Evolutionary conservation across 2,329 filamentous ascomycete species (phyloP), one percentile per base, ranked within the genome.

Genomic region (Fusarium sp.): DNA sequence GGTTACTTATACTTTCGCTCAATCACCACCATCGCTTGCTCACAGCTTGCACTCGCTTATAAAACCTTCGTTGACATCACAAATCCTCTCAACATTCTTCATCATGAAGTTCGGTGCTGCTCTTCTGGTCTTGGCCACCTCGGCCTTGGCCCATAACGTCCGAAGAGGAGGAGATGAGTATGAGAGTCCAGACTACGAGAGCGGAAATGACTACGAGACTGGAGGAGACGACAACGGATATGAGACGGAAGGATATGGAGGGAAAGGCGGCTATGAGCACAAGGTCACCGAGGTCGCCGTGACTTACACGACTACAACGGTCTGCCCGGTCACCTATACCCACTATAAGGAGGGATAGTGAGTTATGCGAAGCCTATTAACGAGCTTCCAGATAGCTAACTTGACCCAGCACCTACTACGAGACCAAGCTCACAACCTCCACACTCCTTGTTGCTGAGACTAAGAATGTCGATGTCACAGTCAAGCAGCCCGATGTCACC

Each of bases 261-360:
- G 55, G 27, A 40, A 54, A 7, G 58, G 29, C 31, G 14, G 14
- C 31, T 56, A 63, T 10, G 35, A 33, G 13, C 59, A 63, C 21
- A 41, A 63, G 35, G 57, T 63, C 17, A 64, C 58, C 17, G 63
- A 72, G 49, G 74, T 73, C 15, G 51, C 68, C 40, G 70, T 71
- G 49, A 81, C 76, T 53, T 82, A 82, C 59, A 79, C 77, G 46
- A 82, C 79, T 21, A 77, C 80, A 14, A 83, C 81, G 6, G 76
- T 81, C 48, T 85, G 83, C 72, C 82, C 83, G 13, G 76, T 82
- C 61, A 83, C 81, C 11, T 75, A 77, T 33, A 84, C 82, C 14
- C 71, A 79, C 57, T 81, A 80, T 17, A 63, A 72, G 15, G 69
- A 74, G 36, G 80, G 80, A 74, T 77, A 76, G 80, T 82, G 73